These are phyloP conservation scores for Cenchrus purpureus DNA, from an alignment of 176 grass and related monocot species.

Conservation along the genomic window DNA sequence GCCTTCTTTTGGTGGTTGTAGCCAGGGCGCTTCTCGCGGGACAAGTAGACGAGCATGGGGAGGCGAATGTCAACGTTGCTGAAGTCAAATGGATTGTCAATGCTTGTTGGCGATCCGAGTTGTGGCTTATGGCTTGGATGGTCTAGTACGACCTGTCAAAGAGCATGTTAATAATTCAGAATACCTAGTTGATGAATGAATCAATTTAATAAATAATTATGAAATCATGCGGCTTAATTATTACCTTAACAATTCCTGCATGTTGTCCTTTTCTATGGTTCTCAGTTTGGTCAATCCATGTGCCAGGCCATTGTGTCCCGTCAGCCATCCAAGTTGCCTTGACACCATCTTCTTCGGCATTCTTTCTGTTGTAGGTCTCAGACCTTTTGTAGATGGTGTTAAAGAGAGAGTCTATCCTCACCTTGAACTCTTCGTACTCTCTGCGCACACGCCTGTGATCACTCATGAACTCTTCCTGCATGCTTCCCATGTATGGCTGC, in stretches of 20 bases:
- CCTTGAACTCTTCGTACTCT: constrained; percentile 59
- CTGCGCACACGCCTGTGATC: constrained; percentile 47
- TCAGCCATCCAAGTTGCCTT: constrained; percentile 62
- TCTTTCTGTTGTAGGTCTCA: constrained; percentile 28
- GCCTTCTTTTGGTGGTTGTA: constrained; percentile 62
- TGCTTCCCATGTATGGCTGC: background rate
- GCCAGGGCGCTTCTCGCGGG: constrained; percentile 40
- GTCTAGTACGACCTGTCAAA: constrained; percentile 31
- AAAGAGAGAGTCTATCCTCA: constrained; percentile 42
- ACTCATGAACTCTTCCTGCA: constrained; percentile 22
- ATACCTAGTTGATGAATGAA: background rate
- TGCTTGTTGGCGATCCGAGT: background rate
- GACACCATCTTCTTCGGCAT: background rate
- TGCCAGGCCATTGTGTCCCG: constrained; percentile 51
- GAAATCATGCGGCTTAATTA: background rate
- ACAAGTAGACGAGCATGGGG: constrained; percentile 53
- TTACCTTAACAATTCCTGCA: constrained; percentile 46
- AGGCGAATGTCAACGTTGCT: constrained; percentile 45
- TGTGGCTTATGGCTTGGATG: constrained; percentile 30
- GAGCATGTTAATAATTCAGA: background rate
- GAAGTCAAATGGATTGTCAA: constrained; percentile 27
- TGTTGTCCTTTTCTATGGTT: constrained; percentile 53
- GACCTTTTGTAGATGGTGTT: constrained; percentile 44
- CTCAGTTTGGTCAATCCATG: constrained; percentile 40
- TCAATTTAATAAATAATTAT: background rate